Percentiles rank a stretch among this genome's conserved stretches.
phyloP scores from a whole-genome alignment of 2,329 filamentous ascomycete genomes.

The Fusarium humuli region DNA sequence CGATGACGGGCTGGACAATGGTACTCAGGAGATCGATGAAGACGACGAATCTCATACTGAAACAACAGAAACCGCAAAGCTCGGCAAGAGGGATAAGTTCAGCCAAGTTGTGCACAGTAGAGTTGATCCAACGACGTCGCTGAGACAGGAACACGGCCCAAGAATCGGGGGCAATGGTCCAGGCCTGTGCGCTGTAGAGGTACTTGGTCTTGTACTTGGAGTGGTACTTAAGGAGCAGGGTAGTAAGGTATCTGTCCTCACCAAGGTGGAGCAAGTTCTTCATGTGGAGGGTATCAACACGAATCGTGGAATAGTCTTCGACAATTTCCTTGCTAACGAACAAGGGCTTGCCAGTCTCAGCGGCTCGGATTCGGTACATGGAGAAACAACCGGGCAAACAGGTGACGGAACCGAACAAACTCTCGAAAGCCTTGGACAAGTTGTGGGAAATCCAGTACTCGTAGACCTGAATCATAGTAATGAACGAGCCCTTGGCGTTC shows the following conservation, averaged over 20 bases:
- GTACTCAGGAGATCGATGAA: constrained; percentile 94
- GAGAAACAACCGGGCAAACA: constrained; percentile 98
- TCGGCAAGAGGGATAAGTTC: constrained; percentile 94
- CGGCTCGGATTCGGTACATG: constrained; percentile 97
- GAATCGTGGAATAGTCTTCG: constrained; percentile 88
- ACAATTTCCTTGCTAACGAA: constrained; percentile 96
- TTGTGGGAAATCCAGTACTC: constrained; percentile 99
- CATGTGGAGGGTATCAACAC: constrained; percentile 97
- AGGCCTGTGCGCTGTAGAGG: constrained; percentile 89
- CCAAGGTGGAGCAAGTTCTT: constrained; percentile 97
- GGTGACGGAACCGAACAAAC: constrained; percentile 95
- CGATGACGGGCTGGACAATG: constrained; percentile 88
- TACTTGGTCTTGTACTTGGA: constrained; percentile 98
- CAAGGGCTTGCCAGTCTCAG: constrained; percentile 93
- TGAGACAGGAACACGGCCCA: constrained; percentile 97
- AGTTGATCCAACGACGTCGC: constrained; percentile 99
- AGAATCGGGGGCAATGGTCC: constrained; percentile 95
- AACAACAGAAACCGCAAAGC: constrained; percentile 99
- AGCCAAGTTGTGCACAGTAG: constrained; percentile 96
- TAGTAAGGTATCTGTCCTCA: constrained; percentile 97
- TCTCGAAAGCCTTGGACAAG: constrained; percentile 95
- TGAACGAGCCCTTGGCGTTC: constrained; percentile 91
- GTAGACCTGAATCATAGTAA: constrained; percentile 99
- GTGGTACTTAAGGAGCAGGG: constrained; percentile 91
- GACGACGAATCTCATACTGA: constrained; percentile 98